These are phyloP conservation scores for Plenodomus biglobosus DNA, from an alignment of 2,329 filamentous ascomycete species.

Conservation along the genomic window DNA sequence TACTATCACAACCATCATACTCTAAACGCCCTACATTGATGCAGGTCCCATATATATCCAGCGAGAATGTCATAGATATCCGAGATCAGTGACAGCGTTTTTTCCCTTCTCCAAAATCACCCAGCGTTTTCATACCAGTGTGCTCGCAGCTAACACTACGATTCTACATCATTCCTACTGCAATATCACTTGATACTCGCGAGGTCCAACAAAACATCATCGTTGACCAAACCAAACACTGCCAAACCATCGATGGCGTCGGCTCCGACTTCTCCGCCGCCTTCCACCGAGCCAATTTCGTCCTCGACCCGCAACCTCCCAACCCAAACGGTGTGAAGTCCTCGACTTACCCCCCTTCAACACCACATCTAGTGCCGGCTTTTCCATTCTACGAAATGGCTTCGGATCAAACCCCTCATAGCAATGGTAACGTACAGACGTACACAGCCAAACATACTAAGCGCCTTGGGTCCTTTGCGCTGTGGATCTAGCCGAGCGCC, in stretches of 20 bases:
- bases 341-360: slow-evolving; percentile 52
- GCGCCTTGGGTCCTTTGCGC: slow-evolving; percentile 48
- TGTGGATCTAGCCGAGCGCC: slow-evolving; percentile 47
- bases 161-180: too few species aligned
- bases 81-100: too few species aligned
- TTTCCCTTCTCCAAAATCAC: too few species aligned
- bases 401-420: slow-evolving; percentile 49
- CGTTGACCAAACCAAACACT: slow-evolving; percentile 47
- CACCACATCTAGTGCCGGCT: slow-evolving; percentile 48
- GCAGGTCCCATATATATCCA: neutral
- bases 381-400: slow-evolving; percentile 51
- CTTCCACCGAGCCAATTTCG: slow-evolving; percentile 51
- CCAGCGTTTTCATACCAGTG: neutral
- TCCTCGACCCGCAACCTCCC: slow-evolving; percentile 42
- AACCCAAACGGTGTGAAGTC: slow-evolving; percentile 47
- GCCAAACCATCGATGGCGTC: slow-evolving; percentile 51
- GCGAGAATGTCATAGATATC: too few species aligned
- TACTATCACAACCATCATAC: slow-evolving; percentile 5
- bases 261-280: slow-evolving; percentile 49
- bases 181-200: slow-evolving; percentile 16
- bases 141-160: slow-evolving; percentile 16
- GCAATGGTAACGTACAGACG: slow-evolving; percentile 45
- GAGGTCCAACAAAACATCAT: slow-evolving; percentile 39
- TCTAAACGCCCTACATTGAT: slow-evolving; percentile 1
- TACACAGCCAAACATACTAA: too few species aligned